Percentiles rank a stretch among this genome's conserved stretches.
Evolutionary conservation across 1,139 yeast species (phyloP).

Genomic region (Hanseniaspora sp.): DNA sequence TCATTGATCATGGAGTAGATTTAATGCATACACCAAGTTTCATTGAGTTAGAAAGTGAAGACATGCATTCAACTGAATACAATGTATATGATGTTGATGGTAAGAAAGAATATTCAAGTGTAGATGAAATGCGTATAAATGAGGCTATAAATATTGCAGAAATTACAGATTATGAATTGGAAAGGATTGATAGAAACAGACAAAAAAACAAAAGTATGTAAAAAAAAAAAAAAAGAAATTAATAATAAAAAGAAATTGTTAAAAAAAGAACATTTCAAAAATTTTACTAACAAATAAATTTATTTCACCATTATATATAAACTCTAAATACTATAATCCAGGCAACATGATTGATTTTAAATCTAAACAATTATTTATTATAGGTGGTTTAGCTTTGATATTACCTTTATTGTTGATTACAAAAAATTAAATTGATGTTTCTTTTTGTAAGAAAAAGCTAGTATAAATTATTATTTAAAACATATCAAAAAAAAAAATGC

Average conservation of each 20-base stretch:
- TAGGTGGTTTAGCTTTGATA: background rate
- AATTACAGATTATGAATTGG: slow-evolving; percentile 1
- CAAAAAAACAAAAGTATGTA: slow-evolving; percentile 13
- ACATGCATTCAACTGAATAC: slow-evolving; percentile 28
- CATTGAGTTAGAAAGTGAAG: slow-evolving; percentile 33
- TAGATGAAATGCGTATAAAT: slow-evolving; percentile 19
- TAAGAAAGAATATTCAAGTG: slow-evolving; percentile 17
- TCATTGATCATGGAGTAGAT: slow-evolving; percentile 41
- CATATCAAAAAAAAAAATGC: no score
- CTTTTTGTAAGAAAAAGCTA: background rate
- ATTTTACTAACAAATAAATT: slow-evolving; percentile 8
- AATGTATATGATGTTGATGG: slow-evolving; percentile 36
- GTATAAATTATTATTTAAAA: no score
- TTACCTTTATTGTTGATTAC: background rate
- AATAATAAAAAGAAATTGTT: background rate
- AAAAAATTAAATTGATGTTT: background rate
- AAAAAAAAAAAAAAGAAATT: background rate
- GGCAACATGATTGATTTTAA: background rate
- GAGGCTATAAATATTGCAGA: slow-evolving; percentile 10
- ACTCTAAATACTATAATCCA: background rate
- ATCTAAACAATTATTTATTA: background rate
- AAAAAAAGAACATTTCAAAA: background rate
- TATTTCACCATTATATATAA: background rate
- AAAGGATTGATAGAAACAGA: slow-evolving; percentile 18
- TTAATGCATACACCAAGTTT: slow-evolving; percentile 27